Conservation (phyloP, 2,329 filamentous ascomycete genomes). For the Magnaporthales sp. region DNA sequence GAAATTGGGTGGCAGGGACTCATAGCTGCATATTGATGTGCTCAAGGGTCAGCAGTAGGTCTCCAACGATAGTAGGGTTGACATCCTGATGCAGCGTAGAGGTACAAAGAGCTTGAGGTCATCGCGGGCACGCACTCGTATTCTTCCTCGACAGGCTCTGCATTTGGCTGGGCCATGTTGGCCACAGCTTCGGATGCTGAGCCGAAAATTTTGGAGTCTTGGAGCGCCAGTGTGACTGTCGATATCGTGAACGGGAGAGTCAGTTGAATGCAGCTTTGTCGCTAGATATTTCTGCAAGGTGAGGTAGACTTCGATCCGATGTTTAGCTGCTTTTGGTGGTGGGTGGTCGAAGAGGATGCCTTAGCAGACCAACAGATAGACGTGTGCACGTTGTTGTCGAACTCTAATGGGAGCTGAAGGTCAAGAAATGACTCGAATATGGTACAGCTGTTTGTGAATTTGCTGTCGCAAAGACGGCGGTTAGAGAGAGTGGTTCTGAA, state of each 20-base stretch:
- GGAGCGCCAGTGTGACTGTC: conserved; percentile 54
- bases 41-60: conserved; percentile 10
- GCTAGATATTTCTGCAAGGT: neutral
- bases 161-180: conserved; percentile 61
- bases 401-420: neutral
- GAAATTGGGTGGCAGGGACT: conserved; percentile 89
- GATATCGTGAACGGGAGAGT: neutral
- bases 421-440: neutral
- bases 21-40: conserved; percentile 51
- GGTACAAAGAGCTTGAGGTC: neutral
- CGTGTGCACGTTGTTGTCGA: neutral
- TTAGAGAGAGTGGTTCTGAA: neutral
- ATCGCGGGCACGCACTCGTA: conserved; percentile 47
- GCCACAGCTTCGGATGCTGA: conserved; percentile 58
- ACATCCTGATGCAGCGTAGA: neutral
- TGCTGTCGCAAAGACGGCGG: neutral
- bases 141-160: conserved; percentile 49
- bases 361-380: neutral
- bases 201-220: conserved; percentile 43
- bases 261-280: neutral
- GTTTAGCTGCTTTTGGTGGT: neutral
- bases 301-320: neutral
- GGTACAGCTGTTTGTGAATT: neutral
- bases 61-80: neutral
- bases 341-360: neutral